Percentiles rank a stretch among this genome's conserved stretches.
Conservation (phyloP, 176 grass and related monocot species). For the Canna indica region DNA sequence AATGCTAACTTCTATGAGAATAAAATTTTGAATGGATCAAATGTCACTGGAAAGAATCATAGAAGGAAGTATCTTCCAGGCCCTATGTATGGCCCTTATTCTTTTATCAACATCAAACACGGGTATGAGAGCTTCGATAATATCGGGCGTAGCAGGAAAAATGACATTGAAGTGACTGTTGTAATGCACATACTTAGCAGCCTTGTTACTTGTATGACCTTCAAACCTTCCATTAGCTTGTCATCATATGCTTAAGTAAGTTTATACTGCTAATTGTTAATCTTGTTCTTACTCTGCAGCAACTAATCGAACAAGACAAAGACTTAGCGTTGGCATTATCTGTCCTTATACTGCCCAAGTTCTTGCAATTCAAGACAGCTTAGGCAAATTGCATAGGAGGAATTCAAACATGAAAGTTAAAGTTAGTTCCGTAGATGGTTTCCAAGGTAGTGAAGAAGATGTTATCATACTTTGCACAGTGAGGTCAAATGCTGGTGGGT, state of each 20-base stretch:
- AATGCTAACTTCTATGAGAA: conserved; percentile 53
- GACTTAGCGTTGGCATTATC: conserved; percentile 56
- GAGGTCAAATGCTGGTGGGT: conserved; percentile 37
- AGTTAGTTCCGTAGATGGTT: conserved; percentile 64
- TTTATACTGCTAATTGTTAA: background rate
- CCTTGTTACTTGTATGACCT: conserved; percentile 66
- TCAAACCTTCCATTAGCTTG: too few species aligned
- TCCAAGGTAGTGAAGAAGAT: conserved; percentile 74
- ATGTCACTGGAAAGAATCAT: conserved; percentile 41
- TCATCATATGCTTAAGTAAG: background rate
- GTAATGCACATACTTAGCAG: conserved; percentile 49
- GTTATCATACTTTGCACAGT: conserved; percentile 63
- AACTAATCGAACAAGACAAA: background rate
- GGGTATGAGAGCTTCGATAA: conserved; percentile 56
- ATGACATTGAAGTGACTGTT: conserved; percentile 53
- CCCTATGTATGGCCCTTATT: conserved; percentile 58
- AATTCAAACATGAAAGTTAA: conserved; percentile 22
- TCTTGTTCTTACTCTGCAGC: background rate
- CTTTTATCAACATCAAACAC: conserved; percentile 62
- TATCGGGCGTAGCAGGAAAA: conserved; percentile 57
- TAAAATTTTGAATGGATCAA: conserved; percentile 38
- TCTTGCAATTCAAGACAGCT: conserved; percentile 44
- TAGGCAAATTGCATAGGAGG: conserved; percentile 23
- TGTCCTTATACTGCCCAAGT: conserved; percentile 78
- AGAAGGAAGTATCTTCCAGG: conserved; percentile 35